Evolutionary conservation across 495 filamentous ascomycete species (phyloP).

Genomic region (Articulospora tetracladia): DNA sequence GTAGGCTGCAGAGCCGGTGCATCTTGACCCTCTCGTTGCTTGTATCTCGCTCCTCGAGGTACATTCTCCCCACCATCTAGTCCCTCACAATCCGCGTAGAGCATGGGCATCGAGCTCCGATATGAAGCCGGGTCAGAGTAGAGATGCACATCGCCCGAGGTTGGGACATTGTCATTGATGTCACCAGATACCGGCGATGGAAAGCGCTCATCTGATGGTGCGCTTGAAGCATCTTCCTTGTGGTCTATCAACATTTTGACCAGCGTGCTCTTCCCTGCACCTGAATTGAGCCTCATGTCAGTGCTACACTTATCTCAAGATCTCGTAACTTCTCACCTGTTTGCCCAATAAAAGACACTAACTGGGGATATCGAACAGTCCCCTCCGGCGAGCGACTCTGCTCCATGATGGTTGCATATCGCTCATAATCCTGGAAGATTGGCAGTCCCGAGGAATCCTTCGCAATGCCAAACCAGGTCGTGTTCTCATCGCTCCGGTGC

Average conservation of each 20-base stretch:
- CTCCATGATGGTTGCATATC: conserved; percentile 38
- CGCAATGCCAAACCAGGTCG: conserved; percentile 45
- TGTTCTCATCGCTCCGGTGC: conserved; percentile 33
- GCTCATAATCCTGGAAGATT: conserved; percentile 36
- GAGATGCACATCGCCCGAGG: conserved; percentile 61
- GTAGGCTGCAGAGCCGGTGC: neutral
- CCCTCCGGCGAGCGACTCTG: conserved; percentile 28
- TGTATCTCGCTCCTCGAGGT: conserved; percentile 35
- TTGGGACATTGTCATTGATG: conserved; percentile 43
- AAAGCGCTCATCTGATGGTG: conserved; percentile 19
- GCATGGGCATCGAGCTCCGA: conserved; percentile 36
- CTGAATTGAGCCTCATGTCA: conserved; percentile 17
- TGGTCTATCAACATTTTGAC: conserved; percentile 49
- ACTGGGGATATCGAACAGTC: conserved; percentile 34
- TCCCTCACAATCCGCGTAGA: conserved; percentile 58
- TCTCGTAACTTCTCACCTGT: conserved; percentile 29
- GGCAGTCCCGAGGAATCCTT: conserved; percentile 29
- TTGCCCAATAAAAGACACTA: conserved; percentile 48
- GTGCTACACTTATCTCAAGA: neutral
- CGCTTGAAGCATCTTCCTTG: conserved; percentile 17
- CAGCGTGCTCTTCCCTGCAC: conserved; percentile 56
- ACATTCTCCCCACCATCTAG: conserved; percentile 45
- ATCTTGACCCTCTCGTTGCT: conserved; percentile 14
- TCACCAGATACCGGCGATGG: conserved; percentile 33
- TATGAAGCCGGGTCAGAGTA: conserved; percentile 55